Evolutionary conservation across 176 grass and related monocot species (phyloP).

Genomic region (Oryza glumipatula): DNA sequence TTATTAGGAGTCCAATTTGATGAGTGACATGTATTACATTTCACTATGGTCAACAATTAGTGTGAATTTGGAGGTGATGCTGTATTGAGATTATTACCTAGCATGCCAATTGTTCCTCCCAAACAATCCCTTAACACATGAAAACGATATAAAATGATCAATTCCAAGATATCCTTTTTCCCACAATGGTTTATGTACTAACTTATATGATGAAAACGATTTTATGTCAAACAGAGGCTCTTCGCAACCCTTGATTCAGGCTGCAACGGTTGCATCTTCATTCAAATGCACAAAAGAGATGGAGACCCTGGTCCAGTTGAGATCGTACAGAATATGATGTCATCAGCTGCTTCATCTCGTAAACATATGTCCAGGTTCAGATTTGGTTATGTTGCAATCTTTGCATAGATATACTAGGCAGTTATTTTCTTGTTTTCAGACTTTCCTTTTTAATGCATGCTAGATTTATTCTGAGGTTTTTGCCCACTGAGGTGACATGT

Average conservation of each 20-base stretch:
- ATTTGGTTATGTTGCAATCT: slow-evolving; percentile 30
- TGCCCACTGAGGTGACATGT: slow-evolving; percentile 85
- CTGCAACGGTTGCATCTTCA: slow-evolving; percentile 87
- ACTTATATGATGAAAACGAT: background rate
- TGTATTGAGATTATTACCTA: background rate
- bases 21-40: background rate
- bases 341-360: slow-evolving; percentile 67
- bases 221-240: slow-evolving; percentile 66
- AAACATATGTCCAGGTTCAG: slow-evolving; percentile 98
- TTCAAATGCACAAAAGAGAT: slow-evolving; percentile 84
- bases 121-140: background rate
- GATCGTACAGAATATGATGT: slow-evolving; percentile 91
- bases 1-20: background rate
- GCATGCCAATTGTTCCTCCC: background rate
- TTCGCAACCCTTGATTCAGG: slow-evolving; percentile 85
- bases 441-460: slow-evolving; percentile 18
- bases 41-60: too few species aligned
- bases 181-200: background rate
- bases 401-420: background rate
- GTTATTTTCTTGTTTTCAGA: slow-evolving; percentile 30
- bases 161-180: background rate
- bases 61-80: background rate
- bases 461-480: slow-evolving; percentile 91
- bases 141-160: background rate
- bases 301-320: slow-evolving; percentile 80